Percentiles rank a stretch among this genome's conserved stretches.
Evolutionary conservation across 495 filamentous ascomycete species (phyloP).

Genomic region (Neurospora tetraspora): DNA sequence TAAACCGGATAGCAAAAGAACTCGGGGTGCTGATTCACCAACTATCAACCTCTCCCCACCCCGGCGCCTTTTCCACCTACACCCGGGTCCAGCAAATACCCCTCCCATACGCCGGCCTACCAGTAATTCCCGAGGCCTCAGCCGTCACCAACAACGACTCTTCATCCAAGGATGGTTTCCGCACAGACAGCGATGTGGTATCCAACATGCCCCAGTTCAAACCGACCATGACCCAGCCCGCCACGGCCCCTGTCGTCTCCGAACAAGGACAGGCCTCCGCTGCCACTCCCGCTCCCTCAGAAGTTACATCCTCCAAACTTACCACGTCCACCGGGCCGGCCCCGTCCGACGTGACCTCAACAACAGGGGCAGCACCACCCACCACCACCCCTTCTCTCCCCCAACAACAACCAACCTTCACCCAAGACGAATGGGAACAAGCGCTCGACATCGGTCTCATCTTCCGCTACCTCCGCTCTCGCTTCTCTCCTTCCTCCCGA

Average conservation of each 20-base stretch:
- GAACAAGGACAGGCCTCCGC: background rate
- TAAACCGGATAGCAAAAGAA: conserved; percentile 78
- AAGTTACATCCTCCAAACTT: background rate
- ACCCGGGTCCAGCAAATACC: conserved; percentile 40
- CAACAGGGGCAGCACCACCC: background rate
- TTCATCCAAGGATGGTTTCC: background rate
- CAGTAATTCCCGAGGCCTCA: conserved; percentile 40
- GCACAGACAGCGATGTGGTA: conserved; percentile 6
- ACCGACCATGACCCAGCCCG: conserved; percentile 36
- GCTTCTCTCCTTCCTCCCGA: conserved; percentile 43
- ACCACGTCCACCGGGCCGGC: background rate
- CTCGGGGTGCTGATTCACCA: conserved; percentile 75
- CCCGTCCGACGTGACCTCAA: background rate
- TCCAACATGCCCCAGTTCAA: conserved; percentile 32
- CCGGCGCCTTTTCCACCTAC: conserved; percentile 74
- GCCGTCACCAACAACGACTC: conserved; percentile 18
- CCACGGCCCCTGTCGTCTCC: background rate
- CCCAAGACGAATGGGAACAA: conserved; percentile 77
- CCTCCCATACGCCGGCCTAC: conserved; percentile 46
- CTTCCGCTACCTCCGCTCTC: conserved; percentile 73
- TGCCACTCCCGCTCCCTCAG: background rate
- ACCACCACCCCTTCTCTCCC: conserved; percentile 2
- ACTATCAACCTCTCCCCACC: conserved; percentile 55
- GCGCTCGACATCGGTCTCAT: conserved; percentile 77
- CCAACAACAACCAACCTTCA: conserved; percentile 21